Evolutionary conservation across 108 stramenopile species (phyloP).

Genomic region (Cyclotella choctawhatcheeana): DNA sequence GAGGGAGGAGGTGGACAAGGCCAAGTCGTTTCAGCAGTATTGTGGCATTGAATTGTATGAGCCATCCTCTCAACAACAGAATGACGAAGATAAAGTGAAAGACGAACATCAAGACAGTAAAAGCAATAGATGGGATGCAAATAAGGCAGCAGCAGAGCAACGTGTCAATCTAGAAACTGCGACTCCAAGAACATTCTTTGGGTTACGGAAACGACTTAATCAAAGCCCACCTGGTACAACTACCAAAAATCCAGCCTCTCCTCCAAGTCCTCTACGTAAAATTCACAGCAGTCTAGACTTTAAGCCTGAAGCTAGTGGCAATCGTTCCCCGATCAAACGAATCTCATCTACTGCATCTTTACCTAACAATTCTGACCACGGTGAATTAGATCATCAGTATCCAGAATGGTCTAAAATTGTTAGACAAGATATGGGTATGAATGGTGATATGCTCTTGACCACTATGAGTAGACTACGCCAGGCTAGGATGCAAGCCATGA

Average conservation of each 20-base stretch:
- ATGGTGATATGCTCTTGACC: constrained; percentile 65
- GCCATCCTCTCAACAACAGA: constrained; percentile 14
- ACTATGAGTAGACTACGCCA: too few species aligned
- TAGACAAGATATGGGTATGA: constrained; percentile 62
- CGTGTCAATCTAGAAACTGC: too few species aligned
- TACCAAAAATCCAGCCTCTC: constrained; percentile 2
- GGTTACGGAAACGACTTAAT: neutral
- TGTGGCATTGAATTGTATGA: constrained; percentile 65
- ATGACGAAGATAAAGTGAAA: too few species aligned
- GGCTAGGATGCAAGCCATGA: neutral
- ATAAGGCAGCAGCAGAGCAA: too few species aligned
- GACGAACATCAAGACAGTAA: too few species aligned
- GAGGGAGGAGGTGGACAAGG: constrained; percentile 65
- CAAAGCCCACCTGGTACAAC: neutral
- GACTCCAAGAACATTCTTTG: neutral
- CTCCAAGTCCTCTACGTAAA: constrained; percentile 25
- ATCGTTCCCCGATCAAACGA: constrained; percentile 18
- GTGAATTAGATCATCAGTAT: constrained; percentile 23
- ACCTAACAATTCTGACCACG: constrained; percentile 29
- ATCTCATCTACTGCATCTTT: constrained; percentile 27
- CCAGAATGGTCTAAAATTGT: constrained; percentile 44
- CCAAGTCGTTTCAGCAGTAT: constrained; percentile 65
- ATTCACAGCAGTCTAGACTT: constrained; percentile 40
- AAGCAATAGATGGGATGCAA: too few species aligned
- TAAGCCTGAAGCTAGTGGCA: neutral